Conservation (phyloP, 495 filamentous ascomycete genomes). For the Penicillium longicatenatum region DNA sequence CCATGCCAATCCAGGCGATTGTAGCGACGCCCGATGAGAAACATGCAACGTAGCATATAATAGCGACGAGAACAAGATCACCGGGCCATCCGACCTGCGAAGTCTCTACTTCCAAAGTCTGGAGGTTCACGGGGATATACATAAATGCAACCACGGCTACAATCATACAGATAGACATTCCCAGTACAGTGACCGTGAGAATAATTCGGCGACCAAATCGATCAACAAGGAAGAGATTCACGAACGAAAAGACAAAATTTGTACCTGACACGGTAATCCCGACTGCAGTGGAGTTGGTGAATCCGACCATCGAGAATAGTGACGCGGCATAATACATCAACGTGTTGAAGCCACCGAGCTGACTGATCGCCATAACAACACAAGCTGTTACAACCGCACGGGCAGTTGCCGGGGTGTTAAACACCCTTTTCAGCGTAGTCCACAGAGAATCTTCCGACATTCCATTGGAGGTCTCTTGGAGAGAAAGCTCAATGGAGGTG, state of each 20-base stretch:
- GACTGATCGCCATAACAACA: conserved; percentile 47
- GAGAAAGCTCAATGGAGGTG: conserved; percentile 33
- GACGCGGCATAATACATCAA: conserved; percentile 55
- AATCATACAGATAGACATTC: conserved; percentile 43
- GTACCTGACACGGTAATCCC: conserved; percentile 51
- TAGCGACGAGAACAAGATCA: conserved; percentile 43
- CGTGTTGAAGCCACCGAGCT: conserved; percentile 49
- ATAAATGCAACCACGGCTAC: conserved; percentile 49
- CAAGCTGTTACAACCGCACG: conserved; percentile 50
- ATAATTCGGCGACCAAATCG: conserved; percentile 48
- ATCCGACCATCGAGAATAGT: conserved; percentile 54
- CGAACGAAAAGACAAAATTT: conserved; percentile 53
- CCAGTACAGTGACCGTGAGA: conserved; percentile 44
- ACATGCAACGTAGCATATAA: conserved; percentile 50
- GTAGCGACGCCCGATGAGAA: conserved; percentile 48
- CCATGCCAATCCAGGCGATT: conserved; percentile 49
- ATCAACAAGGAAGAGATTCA: conserved; percentile 53
- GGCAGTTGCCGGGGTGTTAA: conserved; percentile 43
- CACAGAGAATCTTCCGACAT: conserved; percentile 32
- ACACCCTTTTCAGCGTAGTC: conserved; percentile 39
- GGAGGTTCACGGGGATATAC: conserved; percentile 50
- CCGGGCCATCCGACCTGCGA: conserved; percentile 37
- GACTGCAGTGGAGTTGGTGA: conserved; percentile 51
- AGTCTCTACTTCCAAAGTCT: conserved; percentile 28
- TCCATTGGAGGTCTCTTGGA: conserved; percentile 33